Evolutionary conservation across 2,329 filamentous ascomycete species (phyloP), one percentile per base, ranked within the genome.

Genomic region (Exophiala sideris): DNA sequence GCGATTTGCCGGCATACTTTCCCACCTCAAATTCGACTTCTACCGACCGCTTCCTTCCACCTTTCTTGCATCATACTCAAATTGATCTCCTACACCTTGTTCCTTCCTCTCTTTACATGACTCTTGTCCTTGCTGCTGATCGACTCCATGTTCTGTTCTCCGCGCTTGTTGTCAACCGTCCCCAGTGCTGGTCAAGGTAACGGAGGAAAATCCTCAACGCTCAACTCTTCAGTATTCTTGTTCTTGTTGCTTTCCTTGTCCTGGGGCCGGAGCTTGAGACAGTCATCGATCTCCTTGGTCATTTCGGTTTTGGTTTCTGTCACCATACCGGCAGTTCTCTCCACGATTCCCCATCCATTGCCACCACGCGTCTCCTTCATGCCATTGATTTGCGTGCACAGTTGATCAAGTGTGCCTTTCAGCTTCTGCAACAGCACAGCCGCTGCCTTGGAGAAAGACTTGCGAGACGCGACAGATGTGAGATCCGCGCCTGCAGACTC

Each of bases 311-410:
- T 40, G 34, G 36, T 40, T 5, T 39, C 34, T 8, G 38, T 40
- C 11, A 49, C 46, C 34, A 49, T 33, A 6, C 34, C 11, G 6
- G 32, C 36, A 12, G 46, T 41, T 2, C 46, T 16, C 5, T 39
- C 16, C 11, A 40, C 46, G 24, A 49, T 49, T 18, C 46, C 39
- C 46, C 46, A 49, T n/a, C 34, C 46, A 18, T 35, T 39, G 18
- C 46, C 35, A 18, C 46, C 46, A 8, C 16, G 46, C 18, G 24
- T 11, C 10, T 39, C 46, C 10, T 16, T 29, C 46, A 49, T 49
- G 7, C 32, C n/a, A 21, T 21, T 16, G 5, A 49, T 20, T 8
- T 11, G 34, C 10, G 20, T 21, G 16, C 46, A 35, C 5, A 49
- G 36, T 16, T 11, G 11, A 11, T 12, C 5, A 5, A 38, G 5